Conservation (phyloP, 345 rosid genomes). For the Atalantia buxifolia region DNA sequence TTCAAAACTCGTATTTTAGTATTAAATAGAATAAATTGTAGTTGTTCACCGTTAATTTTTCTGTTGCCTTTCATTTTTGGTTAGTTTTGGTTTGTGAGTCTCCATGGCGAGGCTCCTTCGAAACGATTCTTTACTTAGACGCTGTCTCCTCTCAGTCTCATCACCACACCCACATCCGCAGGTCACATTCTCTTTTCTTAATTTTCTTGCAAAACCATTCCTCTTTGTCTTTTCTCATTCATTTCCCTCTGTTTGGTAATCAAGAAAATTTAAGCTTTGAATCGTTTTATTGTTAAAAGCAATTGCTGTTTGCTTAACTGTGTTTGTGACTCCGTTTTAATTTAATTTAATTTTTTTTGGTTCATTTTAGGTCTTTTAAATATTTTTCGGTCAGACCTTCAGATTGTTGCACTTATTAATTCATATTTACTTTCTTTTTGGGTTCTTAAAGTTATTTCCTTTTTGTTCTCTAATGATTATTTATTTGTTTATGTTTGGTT, state of each 20-base stretch:
- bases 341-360: background rate
- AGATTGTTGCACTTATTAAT: background rate
- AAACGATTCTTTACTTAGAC: conserved; percentile 38
- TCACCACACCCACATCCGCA: conserved; percentile 12
- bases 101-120: conserved; percentile 64
- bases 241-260: background rate
- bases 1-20: background rate
- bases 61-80: background rate
- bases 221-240: background rate
- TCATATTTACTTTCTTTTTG: no score
- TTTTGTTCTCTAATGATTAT: background rate
- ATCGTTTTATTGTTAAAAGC: background rate
- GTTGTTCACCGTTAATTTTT: background rate
- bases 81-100: background rate
- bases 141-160: conserved; percentile 22
- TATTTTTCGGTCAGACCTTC: background rate
- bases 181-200: conserved; percentile 23
- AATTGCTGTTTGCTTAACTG: background rate
- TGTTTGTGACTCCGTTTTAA: background rate
- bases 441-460: background rate
- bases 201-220: background rate
- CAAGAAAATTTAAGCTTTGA: background rate
- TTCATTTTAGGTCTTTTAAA: background rate
- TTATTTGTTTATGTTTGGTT: background rate
- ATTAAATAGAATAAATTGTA: background rate